Evolutionary conservation across 495 filamentous ascomycete genomes (phyloP).

Genomic region (Talaromyces thailandensis): DNA sequence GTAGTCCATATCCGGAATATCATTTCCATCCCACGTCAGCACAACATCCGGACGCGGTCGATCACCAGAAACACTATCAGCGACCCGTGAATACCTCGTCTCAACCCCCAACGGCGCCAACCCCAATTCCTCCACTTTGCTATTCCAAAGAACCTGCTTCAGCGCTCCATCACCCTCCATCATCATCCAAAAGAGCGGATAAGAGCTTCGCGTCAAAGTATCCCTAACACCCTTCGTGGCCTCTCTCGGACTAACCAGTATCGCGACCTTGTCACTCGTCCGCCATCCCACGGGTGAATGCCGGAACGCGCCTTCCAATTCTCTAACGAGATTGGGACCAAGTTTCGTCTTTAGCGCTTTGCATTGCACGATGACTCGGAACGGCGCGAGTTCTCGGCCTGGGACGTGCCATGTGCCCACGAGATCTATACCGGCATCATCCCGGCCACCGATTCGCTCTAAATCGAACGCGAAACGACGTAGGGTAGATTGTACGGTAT

Average conservation of each 20-base stretch:
- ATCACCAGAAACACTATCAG: slow-evolving; percentile 11
- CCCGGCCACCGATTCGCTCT: slow-evolving; percentile 60
- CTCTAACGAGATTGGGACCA: slow-evolving; percentile 61
- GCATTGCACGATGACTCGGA: slow-evolving; percentile 73
- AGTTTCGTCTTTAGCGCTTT: slow-evolving; percentile 53
- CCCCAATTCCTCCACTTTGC: slow-evolving; percentile 50
- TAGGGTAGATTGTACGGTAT: slow-evolving; percentile 60
- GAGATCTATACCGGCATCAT: slow-evolving; percentile 78
- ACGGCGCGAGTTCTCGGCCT: slow-evolving; percentile 18
- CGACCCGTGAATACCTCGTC: slow-evolving; percentile 33
- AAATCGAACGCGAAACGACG: slow-evolving; percentile 55
- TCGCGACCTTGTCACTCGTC: slow-evolving; percentile 46
- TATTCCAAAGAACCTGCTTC: slow-evolving; percentile 35
- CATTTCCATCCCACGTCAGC: slow-evolving; percentile 51
- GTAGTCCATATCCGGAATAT: slow-evolving; percentile 29
- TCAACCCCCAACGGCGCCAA: slow-evolving; percentile 56
- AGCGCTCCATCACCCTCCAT: slow-evolving; percentile 30
- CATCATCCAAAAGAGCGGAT: slow-evolving; percentile 55
- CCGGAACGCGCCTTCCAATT: slow-evolving; percentile 75
- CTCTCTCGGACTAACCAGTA: slow-evolving; percentile 49
- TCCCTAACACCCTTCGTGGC: slow-evolving; percentile 54
- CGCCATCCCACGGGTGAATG: slow-evolving; percentile 63
- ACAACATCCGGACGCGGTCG: slow-evolving; percentile 22
- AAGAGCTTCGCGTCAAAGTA: slow-evolving; percentile 53
- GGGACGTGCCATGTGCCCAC: slow-evolving; percentile 70